Evolutionary conservation across 306 rosid species (phyloP), one percentile per base, ranked within the genome.

Genomic region (Mimosa pudica): DNA sequence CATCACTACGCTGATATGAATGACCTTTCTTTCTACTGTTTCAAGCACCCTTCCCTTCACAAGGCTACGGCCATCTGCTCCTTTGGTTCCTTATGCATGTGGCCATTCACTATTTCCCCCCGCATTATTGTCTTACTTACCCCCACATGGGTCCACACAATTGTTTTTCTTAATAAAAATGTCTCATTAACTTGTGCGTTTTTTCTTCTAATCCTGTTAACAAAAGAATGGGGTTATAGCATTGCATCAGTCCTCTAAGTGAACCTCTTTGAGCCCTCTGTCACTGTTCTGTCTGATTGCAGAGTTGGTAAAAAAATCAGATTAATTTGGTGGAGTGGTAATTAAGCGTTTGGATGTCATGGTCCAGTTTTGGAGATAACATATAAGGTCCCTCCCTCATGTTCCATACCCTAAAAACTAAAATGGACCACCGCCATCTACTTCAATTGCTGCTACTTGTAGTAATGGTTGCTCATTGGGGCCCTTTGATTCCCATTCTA

Each of bases 401-500:
- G 42, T 70, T 70, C 42, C 41, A 70, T 46, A 70, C 47, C 60
- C 58, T 47, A 6, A 47, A 47, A 47, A 1, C 58, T 47, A 6
- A 47, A 47, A 47, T 0, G 74, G 74, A 70, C 74, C 74, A 70
- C 73, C 3, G 7, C 11, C 65, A 68, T 18, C 52, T 9, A 44
- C 73, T 69, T 69, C 33, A n/a, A 10, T 5, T 41, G 32, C 46
- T 18, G 12, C 12, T 18, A 8, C 33, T 57, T 20, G 14, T 8
- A 16, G 73, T 48, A 38, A 20, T 32, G 0, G 61, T 55, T 30
- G 45, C 8, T 32, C 36, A 64, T 7, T 8, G 33, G 10, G 83
- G 70, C 45, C 86, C 82, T 63, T 61, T 61, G 67, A 30, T 24
- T 61, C 67, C 65, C 67, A 55, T 64, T 48, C 61, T 36, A 80